Percentiles rank a stretch among this genome's conserved stretches.
Evolutionary conservation across 2,329 filamentous ascomycete genomes (phyloP).

Genomic region (Pestalotiopsis sp.): DNA sequence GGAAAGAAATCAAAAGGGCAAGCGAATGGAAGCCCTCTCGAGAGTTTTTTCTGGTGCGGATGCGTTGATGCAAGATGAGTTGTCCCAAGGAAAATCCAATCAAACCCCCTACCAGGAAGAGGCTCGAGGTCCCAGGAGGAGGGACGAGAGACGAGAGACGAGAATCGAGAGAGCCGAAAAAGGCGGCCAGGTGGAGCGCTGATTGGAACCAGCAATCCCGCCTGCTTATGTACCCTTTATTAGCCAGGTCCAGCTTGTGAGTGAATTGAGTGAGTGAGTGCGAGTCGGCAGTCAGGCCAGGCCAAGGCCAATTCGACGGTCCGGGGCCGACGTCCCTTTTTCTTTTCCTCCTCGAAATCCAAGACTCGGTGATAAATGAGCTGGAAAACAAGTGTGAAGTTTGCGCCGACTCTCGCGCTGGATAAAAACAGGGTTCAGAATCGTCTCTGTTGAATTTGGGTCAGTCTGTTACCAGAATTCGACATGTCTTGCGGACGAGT

Average conservation of each 20-base stretch:
- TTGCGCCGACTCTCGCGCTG: background rate
- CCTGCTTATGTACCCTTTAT: background rate
- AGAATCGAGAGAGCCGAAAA: background rate
- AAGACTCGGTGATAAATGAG: background rate
- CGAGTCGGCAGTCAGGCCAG: too few species aligned
- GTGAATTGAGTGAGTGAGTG: background rate
- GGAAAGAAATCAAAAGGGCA: background rate
- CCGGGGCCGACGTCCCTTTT: background rate
- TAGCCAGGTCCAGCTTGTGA: background rate
- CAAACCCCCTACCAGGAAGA: background rate
- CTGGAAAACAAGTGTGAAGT: background rate
- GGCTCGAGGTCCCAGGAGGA: background rate
- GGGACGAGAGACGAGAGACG: background rate
- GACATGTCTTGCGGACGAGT: background rate
- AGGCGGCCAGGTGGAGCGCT: conserved; percentile 3
- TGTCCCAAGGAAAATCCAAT: conserved; percentile 29
- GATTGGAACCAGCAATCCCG: background rate
- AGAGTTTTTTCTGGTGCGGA: conserved; percentile 29
- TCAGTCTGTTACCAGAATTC: background rate
- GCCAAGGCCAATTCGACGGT: background rate
- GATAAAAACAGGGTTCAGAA: background rate
- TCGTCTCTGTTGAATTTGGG: background rate
- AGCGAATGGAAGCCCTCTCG: conserved; percentile 23
- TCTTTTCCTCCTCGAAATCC: background rate
- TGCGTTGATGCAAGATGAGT: conserved; percentile 41